Percentiles rank a stretch among this genome's conserved stretches.
phyloP scores from a whole-genome alignment of 257 asterid genomes.

The Solanum virginianum region DNA sequence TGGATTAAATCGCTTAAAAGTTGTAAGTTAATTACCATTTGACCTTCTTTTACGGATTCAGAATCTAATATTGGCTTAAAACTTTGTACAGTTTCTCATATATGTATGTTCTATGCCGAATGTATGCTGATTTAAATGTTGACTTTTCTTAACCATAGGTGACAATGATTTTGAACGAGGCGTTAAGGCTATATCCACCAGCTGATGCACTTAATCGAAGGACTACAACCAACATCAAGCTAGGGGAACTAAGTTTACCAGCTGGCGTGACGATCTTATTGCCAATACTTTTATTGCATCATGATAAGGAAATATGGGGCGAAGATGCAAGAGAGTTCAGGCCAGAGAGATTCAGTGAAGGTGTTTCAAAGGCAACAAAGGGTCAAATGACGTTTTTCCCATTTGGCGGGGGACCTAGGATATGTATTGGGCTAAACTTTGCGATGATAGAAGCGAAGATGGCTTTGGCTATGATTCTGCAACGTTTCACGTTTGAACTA shows the following conservation, averaged over 20 bases:
- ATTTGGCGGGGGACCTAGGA: no score
- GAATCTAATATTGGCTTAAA: no score
- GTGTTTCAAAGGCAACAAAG: slow-evolving; percentile 17
- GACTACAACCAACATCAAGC: neutral
- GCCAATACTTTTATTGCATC: neutral
- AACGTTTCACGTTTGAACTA: slow-evolving; percentile 7
- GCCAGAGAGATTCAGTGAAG: slow-evolving; percentile 21
- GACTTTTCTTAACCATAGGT: neutral
- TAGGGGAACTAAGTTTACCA: neutral
- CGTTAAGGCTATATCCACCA: slow-evolving; percentile 9
- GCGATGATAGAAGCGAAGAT: no score
- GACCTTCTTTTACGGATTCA: neutral
- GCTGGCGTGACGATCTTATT: neutral
- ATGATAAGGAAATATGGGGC: slow-evolving; percentile 21
- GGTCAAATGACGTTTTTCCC: no score
- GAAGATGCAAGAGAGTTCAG: slow-evolving; percentile 16
- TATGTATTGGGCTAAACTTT: no score
- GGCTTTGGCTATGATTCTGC: no score
- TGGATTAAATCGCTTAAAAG: slow-evolving; percentile 8
- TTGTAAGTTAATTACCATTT: neutral
- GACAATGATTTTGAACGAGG: slow-evolving; percentile 14
- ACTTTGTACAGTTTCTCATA: neutral
- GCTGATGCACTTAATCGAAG: neutral
- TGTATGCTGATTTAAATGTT: neutral
- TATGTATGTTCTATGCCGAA: neutral